Conservation (phyloP, 2,329 filamentous ascomycete species). For the Cucurbitaria berberidis region DNA sequence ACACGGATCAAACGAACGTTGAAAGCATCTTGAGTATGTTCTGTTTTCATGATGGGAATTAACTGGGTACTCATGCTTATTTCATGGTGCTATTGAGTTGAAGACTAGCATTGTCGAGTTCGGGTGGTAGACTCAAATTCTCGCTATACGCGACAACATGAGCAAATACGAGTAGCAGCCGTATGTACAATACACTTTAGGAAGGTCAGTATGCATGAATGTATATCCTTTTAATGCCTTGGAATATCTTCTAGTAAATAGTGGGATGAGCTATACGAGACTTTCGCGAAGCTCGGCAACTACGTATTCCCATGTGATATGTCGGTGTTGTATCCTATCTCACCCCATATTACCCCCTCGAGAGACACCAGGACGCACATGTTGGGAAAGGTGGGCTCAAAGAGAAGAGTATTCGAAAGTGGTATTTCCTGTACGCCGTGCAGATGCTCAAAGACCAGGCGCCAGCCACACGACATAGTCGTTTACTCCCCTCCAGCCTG, state of each 20-base stretch:
- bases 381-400: neutral
- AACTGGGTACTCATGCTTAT: neutral
- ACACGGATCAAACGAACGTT: neutral
- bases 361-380: neutral
- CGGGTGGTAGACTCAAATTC: neutral
- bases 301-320: neutral
- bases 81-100: neutral
- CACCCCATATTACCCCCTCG: neutral
- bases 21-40: neutral
- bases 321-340: too few species aligned
- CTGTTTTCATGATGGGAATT: neutral
- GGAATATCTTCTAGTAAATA: neutral
- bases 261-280: neutral
- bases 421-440: conserved; percentile 21
- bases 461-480: conserved; percentile 22
- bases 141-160: neutral
- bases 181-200: neutral
- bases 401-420: conserved; percentile 2
- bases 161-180: neutral
- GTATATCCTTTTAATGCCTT: neutral
- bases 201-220: neutral
- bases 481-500: neutral
- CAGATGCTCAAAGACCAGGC: conserved; percentile 28
- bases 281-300: neutral
- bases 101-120: neutral